Percentiles rank a stretch among this genome's conserved stretches.
Evolutionary conservation across 805 yeast genomes (phyloP).

Genomic region (Lipomyces orientalis): DNA sequence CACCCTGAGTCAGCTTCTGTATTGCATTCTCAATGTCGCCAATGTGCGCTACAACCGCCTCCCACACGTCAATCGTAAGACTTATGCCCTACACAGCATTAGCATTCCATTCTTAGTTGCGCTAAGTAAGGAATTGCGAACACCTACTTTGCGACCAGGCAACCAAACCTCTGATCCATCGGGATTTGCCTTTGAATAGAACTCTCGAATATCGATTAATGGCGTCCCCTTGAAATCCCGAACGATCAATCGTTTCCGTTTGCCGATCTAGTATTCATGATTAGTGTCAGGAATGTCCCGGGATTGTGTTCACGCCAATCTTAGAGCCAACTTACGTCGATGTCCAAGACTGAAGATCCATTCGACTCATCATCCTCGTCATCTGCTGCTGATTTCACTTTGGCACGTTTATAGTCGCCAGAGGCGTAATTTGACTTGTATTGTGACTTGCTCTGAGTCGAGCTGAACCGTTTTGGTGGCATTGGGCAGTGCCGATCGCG

Average conservation of each 20-base stretch:
- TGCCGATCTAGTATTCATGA: conserved; percentile 51
- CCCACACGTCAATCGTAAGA: conserved; percentile 41
- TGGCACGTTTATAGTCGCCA: not conserved
- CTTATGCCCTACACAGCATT: conserved; percentile 43
- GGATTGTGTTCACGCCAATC: not conserved
- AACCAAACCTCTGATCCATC: conserved; percentile 45
- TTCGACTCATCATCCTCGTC: conserved; percentile 6
- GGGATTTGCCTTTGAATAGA: conserved; percentile 65
- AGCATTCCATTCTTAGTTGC: conserved; percentile 20
- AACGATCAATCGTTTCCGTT: conserved; percentile 73
- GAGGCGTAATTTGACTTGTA: not conserved
- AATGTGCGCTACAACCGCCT: conserved; percentile 32
- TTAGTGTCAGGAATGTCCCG: not conserved
- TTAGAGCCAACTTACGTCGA: conserved; percentile 15
- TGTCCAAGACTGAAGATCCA: conserved; percentile 2
- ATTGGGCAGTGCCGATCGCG: not conserved
- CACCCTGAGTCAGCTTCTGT: conserved; percentile 20
- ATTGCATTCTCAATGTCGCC: conserved; percentile 40
- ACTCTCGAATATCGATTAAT: conserved; percentile 85
- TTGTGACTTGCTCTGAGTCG: not conserved
- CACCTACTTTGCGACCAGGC: conserved; percentile 79
- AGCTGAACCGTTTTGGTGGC: conserved; percentile 4
- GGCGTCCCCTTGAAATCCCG: conserved; percentile 69
- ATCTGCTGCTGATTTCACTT: not conserved
- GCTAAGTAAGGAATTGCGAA: too few species aligned